Conservation (phyloP, 768 basidiomycete genomes). For the Sutorius australiensis region DNA sequence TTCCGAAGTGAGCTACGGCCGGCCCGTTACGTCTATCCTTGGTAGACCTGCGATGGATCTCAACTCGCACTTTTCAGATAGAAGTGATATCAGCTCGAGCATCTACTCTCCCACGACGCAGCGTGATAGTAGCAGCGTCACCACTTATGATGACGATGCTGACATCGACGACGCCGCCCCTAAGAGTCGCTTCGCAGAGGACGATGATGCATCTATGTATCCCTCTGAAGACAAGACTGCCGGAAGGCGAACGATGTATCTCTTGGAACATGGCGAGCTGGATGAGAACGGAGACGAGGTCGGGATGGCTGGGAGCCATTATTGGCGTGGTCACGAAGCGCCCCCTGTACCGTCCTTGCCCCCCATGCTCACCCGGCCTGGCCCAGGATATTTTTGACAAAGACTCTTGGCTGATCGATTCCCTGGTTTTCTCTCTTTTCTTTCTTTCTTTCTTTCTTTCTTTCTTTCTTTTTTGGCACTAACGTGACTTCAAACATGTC, state of each 20-base stretch:
- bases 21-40: conserved; percentile 6
- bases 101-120: conserved; percentile 17
- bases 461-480: neutral
- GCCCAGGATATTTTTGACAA: conserved; percentile 28
- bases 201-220: conserved; percentile 31
- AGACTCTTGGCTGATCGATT: neutral
- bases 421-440: too few species aligned
- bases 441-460: conserved; percentile 1
- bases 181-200: conserved; percentile 14
- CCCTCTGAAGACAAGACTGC: conserved; percentile 31
- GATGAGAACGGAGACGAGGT: conserved; percentile 24
- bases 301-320: conserved; percentile 16
- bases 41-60: neutral
- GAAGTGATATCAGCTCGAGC: conserved; percentile 16
- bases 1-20: conserved; percentile 23
- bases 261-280: conserved; percentile 25
- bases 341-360: conserved; percentile 23
- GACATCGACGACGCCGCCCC: conserved; percentile 15
- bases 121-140: conserved; percentile 14
- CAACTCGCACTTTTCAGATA: conserved; percentile 20
- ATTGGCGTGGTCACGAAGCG: conserved; percentile 14
- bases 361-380: conserved; percentile 13
- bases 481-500: conserved; percentile 1
- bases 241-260: conserved; percentile 34
- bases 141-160: conserved; percentile 21